Evolutionary conservation across 2,329 filamentous ascomycete genomes (phyloP).

Genomic region (Colletotrichum cereale): DNA sequence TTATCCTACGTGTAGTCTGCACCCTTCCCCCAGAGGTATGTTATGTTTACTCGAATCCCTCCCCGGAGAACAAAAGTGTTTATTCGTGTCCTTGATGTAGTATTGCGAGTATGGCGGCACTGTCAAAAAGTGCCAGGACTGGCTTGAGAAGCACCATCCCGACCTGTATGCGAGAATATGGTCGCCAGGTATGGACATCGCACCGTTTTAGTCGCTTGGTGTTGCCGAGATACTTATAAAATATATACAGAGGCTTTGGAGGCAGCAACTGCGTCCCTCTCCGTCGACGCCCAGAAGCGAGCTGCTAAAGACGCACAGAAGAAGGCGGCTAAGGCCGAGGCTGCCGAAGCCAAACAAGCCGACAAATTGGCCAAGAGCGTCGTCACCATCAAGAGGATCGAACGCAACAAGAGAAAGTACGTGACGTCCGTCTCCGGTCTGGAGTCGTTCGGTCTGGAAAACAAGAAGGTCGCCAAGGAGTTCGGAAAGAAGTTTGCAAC

Average conservation of each 20-base stretch:
- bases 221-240: constrained; percentile 16
- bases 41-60: neutral
- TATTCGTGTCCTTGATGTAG: constrained; percentile 60
- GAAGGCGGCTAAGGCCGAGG: constrained; percentile 94
- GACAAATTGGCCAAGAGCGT: constrained; percentile 86
- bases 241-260: constrained; percentile 76
- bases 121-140: constrained; percentile 96
- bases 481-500: constrained; percentile 99
- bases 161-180: constrained; percentile 84
- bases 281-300: constrained; percentile 91
- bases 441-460: constrained; percentile 89
- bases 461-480: constrained; percentile 97
- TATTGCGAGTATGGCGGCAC: constrained; percentile 99
- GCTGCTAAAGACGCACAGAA: constrained; percentile 97
- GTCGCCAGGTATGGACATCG: constrained; percentile 76
- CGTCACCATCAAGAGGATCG: constrained; percentile 94
- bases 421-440: constrained; percentile 93
- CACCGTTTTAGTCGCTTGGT: neutral
- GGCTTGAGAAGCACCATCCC: constrained; percentile 83
- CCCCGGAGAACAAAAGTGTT: neutral
- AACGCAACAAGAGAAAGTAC: constrained; percentile 97
- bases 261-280: constrained; percentile 87
- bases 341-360: constrained; percentile 84
- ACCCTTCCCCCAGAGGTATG: constrained; percentile 74
- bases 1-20: constrained; percentile 62